A percentile compares a stretch with the other conserved stretches of the same genome.
Conservation (phyloP, 192 early-diverging fungal genomes). For the Phlyctochytrium planicorne region DNA sequence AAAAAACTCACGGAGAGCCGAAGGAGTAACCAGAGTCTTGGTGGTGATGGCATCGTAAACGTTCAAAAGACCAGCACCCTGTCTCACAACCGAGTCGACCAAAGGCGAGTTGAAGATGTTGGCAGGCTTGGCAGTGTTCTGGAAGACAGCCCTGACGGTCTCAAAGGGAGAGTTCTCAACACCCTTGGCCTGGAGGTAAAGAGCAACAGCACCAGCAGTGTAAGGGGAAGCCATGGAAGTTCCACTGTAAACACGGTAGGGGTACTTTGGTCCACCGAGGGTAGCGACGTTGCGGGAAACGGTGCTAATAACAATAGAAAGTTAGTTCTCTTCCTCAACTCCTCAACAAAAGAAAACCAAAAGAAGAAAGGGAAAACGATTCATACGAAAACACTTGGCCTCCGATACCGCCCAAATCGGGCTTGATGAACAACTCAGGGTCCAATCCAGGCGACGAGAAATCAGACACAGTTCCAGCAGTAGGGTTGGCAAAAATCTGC, state of each 20-base stretch:
- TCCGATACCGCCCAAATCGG: conserved; percentile 44
- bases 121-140: conserved; percentile 51
- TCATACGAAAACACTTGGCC: conserved; percentile 36
- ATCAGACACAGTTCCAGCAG: conserved; percentile 63
- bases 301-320: no score
- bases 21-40: conserved; percentile 49
- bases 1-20: no score
- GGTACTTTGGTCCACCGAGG: conserved; percentile 26
- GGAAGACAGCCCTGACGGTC: conserved; percentile 40
- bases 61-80: conserved; percentile 75
- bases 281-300: conserved; percentile 24
- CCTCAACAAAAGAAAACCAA: no score
- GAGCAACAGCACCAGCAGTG: conserved; percentile 46
- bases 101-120: background rate
- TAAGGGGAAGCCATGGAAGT: conserved; percentile 68
- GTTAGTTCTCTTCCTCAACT: no score
- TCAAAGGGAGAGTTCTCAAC: conserved; percentile 18
- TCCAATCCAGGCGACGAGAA: conserved; percentile 78
- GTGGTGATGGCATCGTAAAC: conserved; percentile 57
- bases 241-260: conserved; percentile 35
- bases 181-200: conserved; percentile 39
- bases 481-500: conserved; percentile 39
- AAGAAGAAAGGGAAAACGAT: no score
- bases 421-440: conserved; percentile 65
- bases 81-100: conserved; percentile 59